Base-by-base conservation (phyloP, 345 rosid genomes). In the Cardamine chenopodiifolia region DNA sequence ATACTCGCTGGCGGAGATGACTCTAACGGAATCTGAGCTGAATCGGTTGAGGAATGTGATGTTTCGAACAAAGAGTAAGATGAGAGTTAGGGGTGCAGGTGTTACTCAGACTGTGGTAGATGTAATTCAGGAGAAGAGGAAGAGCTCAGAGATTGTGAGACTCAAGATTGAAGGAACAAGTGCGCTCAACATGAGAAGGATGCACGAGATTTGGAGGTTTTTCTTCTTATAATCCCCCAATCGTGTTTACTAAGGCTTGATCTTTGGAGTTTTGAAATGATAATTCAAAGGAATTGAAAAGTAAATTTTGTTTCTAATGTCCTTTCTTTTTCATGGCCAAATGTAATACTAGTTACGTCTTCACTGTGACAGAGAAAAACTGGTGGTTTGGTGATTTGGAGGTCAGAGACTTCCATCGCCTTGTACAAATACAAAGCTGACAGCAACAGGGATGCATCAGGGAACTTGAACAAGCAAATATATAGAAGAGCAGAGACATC, bases 301-400 rank as follows among this genome's bases (percentile, higher is more conserved):
- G 14, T 66, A 19, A 14, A 3, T 0, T 31, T 66, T 59, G 18
- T 61, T n/a, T 37, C 9, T n/a, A 4, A 14, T 39, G 57, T 23
- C 23, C 26, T 47, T 57, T 35, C 10, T 65, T 45, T 0, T n/a
- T 25, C 20, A 52, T 37, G 20, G 13, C 23, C 57, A 10, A 68
- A 52, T 53, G 34, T 52, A 23, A 35, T 39, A 37, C 39, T 68
- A 11, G 13, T 53, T 65, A 29, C 32, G 14, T 54, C 55, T 67
- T 63, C 23, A 53, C 44, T 70, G 28, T 78, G 64, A 22, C 86
- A 91, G 98, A 89, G 86, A 83, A 94, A 86, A 85, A 94, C 97
- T 37, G 97, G 98, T 59, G 98, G 98, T 32, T 82, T 94, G 83
- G 98, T 94, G 74, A 84, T 94, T 66, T 94, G 98, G 98, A 88